Percentiles rank a stretch among this genome's conserved stretches.
Evolutionary conservation across 208 protist species (phyloP).

Genomic region (Leishmania mexicana): DNA sequence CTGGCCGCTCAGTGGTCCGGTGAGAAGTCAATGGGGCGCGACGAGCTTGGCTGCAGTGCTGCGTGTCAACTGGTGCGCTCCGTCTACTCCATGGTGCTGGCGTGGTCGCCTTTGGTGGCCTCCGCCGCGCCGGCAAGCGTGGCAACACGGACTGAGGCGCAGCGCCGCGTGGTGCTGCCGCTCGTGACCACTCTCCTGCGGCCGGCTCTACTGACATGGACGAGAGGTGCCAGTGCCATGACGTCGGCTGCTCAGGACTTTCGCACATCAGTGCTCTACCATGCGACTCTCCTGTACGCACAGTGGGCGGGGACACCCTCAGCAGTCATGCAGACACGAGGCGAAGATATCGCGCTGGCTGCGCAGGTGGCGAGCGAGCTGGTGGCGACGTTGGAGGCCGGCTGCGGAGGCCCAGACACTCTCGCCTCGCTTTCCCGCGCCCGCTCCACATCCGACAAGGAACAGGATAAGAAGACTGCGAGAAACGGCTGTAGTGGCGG

Average conservation of each 20-base stretch:
- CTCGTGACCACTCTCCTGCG: conserved; percentile 18
- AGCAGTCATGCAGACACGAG: no score
- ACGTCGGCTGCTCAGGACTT: conserved; percentile 9
- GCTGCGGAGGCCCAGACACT: neutral
- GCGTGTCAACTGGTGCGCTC: conserved; percentile 29
- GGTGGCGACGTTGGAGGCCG: conserved; percentile 11
- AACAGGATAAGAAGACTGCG: neutral
- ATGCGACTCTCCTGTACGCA: conserved; percentile 46
- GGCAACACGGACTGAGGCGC: neutral
- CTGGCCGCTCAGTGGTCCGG: conserved; percentile 11
- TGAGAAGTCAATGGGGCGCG: neutral
- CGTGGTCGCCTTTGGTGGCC: conserved; percentile 18
- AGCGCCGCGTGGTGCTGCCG: conserved; percentile 30
- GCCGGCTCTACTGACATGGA: conserved; percentile 18
- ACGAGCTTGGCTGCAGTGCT: conserved; percentile 7
- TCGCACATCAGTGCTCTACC: conserved; percentile 35
- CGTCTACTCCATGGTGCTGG: conserved; percentile 26
- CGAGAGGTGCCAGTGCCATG: neutral
- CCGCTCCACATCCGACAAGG: neutral
- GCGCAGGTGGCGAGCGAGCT: conserved; percentile 8
- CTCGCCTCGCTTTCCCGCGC: conserved; percentile 9
- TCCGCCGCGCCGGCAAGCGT: conserved; percentile 4
- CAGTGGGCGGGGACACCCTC: conserved; percentile 6
- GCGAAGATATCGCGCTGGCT: neutral
- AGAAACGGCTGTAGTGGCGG: neutral